Conservation (phyloP, 768 basidiomycete genomes). For the Phallus indusiatus region DNA sequence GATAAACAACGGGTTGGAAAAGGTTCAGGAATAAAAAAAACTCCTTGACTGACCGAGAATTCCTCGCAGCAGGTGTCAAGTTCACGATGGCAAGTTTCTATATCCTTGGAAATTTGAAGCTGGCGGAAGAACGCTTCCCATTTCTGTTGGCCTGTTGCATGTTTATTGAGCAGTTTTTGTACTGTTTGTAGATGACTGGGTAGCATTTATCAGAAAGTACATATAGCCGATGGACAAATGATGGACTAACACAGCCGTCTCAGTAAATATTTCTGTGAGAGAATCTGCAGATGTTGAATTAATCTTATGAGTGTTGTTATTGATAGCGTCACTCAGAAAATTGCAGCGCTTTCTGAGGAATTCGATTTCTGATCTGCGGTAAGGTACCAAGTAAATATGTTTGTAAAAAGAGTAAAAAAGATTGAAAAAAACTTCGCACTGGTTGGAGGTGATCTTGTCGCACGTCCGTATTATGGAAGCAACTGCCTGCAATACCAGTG, state of each 20-base stretch:
- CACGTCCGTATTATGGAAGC: slow-evolving; percentile 37
- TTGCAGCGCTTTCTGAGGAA: slow-evolving; percentile 41
- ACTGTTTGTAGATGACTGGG: slow-evolving; percentile 27
- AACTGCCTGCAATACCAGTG: slow-evolving; percentile 31
- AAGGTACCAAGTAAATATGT: not conserved
- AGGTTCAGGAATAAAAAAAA: slow-evolving; percentile 8
- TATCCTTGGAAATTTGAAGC: slow-evolving; percentile 32
- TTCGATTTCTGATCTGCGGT: slow-evolving; percentile 31
- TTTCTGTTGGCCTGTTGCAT: slow-evolving; percentile 28
- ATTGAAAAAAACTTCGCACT: slow-evolving; percentile 22
- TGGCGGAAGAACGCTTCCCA: slow-evolving; percentile 39
- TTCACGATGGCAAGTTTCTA: slow-evolving; percentile 34
- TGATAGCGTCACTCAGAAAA: slow-evolving; percentile 30
- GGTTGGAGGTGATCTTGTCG: slow-evolving; percentile 39
- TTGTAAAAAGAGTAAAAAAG: slow-evolving; percentile 3
- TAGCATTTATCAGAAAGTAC: not conserved
- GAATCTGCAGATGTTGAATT: slow-evolving; percentile 18
- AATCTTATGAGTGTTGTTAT: slow-evolving; percentile 23
- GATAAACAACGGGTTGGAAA: not conserved
- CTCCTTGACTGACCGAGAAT: slow-evolving; percentile 23
- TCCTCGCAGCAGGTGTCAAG: slow-evolving; percentile 37
- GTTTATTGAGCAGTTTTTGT: slow-evolving; percentile 31
- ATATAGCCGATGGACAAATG: not conserved
- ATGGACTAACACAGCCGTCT: slow-evolving; percentile 23
- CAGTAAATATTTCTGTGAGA: slow-evolving; percentile 23